Percentiles rank a stretch among this genome's conserved stretches.
phyloP scores from a whole-genome alignment of 176 grass and related monocot species.

The Lolium multiflorum region DNA sequence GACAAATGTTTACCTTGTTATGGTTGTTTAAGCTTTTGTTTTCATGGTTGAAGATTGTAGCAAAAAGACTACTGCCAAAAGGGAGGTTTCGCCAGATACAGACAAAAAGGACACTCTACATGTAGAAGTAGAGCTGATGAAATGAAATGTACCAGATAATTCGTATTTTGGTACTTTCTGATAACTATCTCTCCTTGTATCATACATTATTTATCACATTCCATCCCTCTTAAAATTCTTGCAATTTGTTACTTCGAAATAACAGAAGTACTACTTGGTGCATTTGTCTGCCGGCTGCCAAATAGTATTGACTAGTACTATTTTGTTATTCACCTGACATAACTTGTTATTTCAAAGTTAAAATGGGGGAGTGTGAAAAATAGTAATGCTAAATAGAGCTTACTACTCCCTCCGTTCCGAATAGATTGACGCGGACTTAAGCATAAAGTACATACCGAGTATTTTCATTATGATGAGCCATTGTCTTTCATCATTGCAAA shows the following conservation, averaged over 20 bases:
- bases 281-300: not conserved
- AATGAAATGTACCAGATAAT: not conserved
- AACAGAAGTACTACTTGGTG: not conserved
- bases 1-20: not conserved
- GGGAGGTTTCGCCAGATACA: not conserved
- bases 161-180: not conserved
- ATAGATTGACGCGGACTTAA: too few relatives aligned
- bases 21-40: not conserved
- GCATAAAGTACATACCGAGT: not conserved
- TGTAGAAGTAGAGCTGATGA: constrained; percentile 3
- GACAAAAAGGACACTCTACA: not conserved
- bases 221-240: not conserved
- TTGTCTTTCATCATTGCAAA: not conserved
- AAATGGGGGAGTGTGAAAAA: not conserved
- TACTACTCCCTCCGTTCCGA: too few relatives aligned
- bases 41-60: constrained; percentile 16
- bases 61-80: not conserved
- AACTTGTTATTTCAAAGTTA: not conserved
- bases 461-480: not conserved
- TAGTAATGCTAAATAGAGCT: not conserved
- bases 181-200: not conserved
- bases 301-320: not conserved
- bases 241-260: not conserved
- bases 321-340: not conserved
- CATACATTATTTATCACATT: not conserved